Evolutionary conservation across 2,329 filamentous ascomycete species (phyloP).

Genomic region (Trichophyton mentagrophytes): DNA sequence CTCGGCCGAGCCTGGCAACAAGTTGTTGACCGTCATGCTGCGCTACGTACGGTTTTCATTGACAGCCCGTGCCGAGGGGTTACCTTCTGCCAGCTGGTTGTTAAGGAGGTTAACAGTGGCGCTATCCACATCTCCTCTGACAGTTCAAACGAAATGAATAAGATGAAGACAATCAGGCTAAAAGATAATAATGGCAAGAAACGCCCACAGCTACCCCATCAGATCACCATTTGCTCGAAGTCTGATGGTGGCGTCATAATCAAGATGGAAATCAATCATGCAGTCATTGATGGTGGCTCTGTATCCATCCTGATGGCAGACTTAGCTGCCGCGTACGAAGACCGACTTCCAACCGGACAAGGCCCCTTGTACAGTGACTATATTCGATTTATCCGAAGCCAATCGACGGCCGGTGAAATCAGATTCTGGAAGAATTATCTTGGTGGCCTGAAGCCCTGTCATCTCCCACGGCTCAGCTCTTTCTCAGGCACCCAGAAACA

Average conservation of each 20-base stretch:
- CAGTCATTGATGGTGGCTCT: conserved; percentile 35
- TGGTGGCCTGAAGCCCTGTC: conserved; percentile 16
- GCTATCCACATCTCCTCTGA: conserved; percentile 15
- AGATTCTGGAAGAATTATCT: conserved; percentile 20
- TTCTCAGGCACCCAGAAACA: not conserved
- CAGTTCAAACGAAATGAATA: conserved; percentile 8
- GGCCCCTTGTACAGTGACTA: conserved; percentile 13
- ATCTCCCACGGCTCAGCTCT: conserved; percentile 8
- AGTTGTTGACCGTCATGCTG: conserved; percentile 23
- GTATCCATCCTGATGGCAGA: conserved; percentile 33
- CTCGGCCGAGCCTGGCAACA: conserved; percentile 23
- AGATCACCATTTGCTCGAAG: conserved; percentile 26
- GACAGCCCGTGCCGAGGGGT: conserved; percentile 25
- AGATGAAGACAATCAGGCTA: conserved; percentile 7
- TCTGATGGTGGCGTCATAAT: conserved; percentile 22
- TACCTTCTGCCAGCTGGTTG: conserved; percentile 28
- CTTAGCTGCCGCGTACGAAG: conserved; percentile 25
- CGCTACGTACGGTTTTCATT: conserved; percentile 25
- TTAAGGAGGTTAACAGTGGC: conserved; percentile 20
- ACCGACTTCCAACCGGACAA: conserved; percentile 7
- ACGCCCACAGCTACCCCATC: conserved; percentile 24
- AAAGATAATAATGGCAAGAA: conserved; percentile 8
- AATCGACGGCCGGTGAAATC: conserved; percentile 8
- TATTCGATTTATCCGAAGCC: conserved; percentile 11
- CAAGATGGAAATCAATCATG: conserved; percentile 35